Base-by-base conservation (phyloP, 768 basidiomycete species). In the Trichaptum fuscoviolaceum region DNA sequence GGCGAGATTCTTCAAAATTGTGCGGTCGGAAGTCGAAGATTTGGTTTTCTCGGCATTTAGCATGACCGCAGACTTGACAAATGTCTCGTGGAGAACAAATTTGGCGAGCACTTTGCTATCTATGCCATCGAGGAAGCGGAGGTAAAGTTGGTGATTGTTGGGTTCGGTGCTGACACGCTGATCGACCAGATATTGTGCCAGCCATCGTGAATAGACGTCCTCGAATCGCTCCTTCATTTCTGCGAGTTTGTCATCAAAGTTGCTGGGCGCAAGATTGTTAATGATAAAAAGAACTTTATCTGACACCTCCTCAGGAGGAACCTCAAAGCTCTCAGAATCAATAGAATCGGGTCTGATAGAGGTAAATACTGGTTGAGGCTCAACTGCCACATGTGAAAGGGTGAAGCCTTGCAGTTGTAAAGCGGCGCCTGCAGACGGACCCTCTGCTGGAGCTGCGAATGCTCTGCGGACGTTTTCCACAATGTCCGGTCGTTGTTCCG, bases 211-310 rank as follows among this genome's bases (percentile, higher is more conserved):
- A 74, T 95, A 88, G 57, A 85, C 81, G 71, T 95, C 91, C 60
- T 91, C 84, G 77, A 96, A 96, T 65, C 92, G 82, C 35, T 87
- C 87, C 65, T 82, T 83, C 90, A 99, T 95, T 72, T 99, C 97
- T 35, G 79, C 76, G 36, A 95, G 79, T 77, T 99, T 99, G 26
- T 83, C 71, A 42, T 95, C 95, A 68, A 97, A 96, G 75, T 99
- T 99, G 76, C 82, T 92, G 10, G 94, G 92, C 0, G 96, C 95
- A 66, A 99, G 84, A 70, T 99, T 99, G 80, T 99, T 99, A 77
- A 99, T 88, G 72, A 98, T 96, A 82, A 99, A 99, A 61, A 99
- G 81, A 69, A 99, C 95, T 68, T 88, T 90, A 81, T 99, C 97
- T 30, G 93, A 93, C 42, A 90, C 77, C 70, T 93, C 93, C 75